Evolutionary conservation across 2,329 filamentous ascomycete species (phyloP).

Genomic region (Exophiala xenobiotica): DNA sequence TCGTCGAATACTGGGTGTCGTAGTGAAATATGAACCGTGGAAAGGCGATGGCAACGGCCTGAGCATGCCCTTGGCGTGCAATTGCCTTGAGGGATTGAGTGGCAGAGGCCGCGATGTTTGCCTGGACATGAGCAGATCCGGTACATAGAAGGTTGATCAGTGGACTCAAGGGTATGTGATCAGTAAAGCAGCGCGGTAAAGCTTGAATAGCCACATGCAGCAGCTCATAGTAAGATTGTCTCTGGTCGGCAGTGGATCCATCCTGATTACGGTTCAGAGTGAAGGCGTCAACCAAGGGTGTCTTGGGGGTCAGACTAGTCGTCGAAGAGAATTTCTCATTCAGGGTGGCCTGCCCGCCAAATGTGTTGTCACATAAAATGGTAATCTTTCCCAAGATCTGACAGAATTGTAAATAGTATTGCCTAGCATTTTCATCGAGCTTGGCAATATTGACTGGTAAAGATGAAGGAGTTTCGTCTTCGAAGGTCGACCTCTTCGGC

Average conservation of each 20-base stretch:
- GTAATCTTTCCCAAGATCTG: constrained; percentile 95
- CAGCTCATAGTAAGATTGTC: constrained; percentile 92
- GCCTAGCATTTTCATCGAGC: constrained; percentile 73
- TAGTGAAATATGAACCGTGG: constrained; percentile 98
- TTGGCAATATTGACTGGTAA: constrained; percentile 57
- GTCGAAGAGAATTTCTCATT: constrained; percentile 89
- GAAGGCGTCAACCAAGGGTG: constrained; percentile 90
- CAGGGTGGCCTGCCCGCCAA: constrained; percentile 89
- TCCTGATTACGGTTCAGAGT: constrained; percentile 84
- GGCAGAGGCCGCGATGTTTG: constrained; percentile 87
- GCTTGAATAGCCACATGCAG: constrained; percentile 94
- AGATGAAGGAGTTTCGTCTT: constrained; percentile 34
- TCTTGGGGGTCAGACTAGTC: constrained; percentile 66
- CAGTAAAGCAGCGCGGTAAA: constrained; percentile 86
- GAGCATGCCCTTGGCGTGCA: constrained; percentile 85
- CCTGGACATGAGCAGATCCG: constrained; percentile 91
- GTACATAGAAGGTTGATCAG: constrained; percentile 94
- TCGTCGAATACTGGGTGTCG: constrained; percentile 93
- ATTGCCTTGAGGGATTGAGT: constrained; percentile 93
- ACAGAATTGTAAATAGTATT: constrained; percentile 88
- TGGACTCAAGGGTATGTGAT: constrained; percentile 87
- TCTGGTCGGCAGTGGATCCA: constrained; percentile 72
- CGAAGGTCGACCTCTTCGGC: constrained; percentile 33
- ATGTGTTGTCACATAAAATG: constrained; percentile 93
- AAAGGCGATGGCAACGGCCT: constrained; percentile 95